A percentile compares a stretch with the other conserved stretches of the same genome.
Conservation (phyloP, 2,329 filamentous ascomycete species). For the Leptodontidium sp. region DNA sequence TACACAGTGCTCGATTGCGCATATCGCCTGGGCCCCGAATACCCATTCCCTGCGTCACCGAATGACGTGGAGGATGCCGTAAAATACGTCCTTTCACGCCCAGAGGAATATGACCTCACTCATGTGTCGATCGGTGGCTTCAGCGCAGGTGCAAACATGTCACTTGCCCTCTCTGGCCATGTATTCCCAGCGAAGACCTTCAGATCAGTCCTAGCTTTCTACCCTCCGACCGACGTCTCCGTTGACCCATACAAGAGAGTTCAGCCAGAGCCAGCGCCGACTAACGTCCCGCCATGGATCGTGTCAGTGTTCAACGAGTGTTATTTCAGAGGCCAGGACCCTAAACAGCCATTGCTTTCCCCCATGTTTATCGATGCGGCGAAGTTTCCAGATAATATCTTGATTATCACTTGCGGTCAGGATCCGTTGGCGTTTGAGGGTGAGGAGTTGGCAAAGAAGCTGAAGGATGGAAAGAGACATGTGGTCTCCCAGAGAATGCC, state of each 20-base stretch:
- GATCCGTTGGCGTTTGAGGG: conserved; percentile 50
- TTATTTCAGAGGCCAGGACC: conserved; percentile 45
- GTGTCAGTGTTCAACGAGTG: conserved; percentile 46
- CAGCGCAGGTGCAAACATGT: conserved; percentile 55
- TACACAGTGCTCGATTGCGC: conserved; percentile 47
- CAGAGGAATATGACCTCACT: conserved; percentile 50
- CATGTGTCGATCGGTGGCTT: conserved; percentile 56
- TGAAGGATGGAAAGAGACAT: conserved; percentile 38
- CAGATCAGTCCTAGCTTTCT: conserved; percentile 58
- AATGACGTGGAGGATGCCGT: conserved; percentile 48
- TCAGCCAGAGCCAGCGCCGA: conserved; percentile 41
- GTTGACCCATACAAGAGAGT: conserved; percentile 44
- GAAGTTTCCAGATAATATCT: conserved; percentile 41
- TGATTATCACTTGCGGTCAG: conserved; percentile 49
- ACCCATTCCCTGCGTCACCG: conserved; percentile 48
- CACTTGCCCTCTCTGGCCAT: conserved; percentile 45
- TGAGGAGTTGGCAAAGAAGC: conserved; percentile 46
- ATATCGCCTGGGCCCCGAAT: conserved; percentile 50
- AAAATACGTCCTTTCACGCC: conserved; percentile 47
- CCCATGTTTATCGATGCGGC: conserved; percentile 45
- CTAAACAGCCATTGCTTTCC: conserved; percentile 48
- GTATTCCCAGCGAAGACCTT: conserved; percentile 55
- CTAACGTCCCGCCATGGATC: conserved; percentile 36
- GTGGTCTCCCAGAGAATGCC: conserved; percentile 41
- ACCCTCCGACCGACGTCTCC: conserved; percentile 48